A percentile compares a stretch with the other conserved stretches of the same genome.
Conservation (phyloP, 805 yeast genomes). For the Ogataea ganodermae region DNA sequence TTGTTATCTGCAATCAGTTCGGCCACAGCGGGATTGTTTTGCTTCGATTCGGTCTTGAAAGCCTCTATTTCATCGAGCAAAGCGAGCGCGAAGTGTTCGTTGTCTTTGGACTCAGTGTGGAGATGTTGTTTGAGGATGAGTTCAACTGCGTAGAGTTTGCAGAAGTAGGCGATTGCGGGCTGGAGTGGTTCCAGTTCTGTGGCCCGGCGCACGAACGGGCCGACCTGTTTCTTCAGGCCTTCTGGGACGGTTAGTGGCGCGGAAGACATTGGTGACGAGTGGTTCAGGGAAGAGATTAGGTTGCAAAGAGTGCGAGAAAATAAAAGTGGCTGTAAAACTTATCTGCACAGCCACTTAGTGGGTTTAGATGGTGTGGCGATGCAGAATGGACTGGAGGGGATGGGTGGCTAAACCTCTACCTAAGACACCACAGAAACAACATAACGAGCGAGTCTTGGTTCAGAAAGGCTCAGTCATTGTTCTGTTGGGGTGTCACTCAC, state of each 20-base stretch:
- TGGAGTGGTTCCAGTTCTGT: conserved; percentile 57
- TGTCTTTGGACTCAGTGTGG: conserved; percentile 57
- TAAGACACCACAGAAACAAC: no score
- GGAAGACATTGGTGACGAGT: conserved; percentile 4
- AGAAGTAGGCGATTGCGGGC: conserved; percentile 73
- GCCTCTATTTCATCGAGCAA: conserved; percentile 73
- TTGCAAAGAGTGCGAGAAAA: background rate
- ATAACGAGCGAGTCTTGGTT: no score
- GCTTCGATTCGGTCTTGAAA: conserved; percentile 43
- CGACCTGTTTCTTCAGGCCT: conserved; percentile 37
- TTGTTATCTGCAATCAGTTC: conserved; percentile 61
- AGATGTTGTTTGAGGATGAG: conserved; percentile 59
- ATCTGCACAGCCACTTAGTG: background rate
- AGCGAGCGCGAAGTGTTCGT: conserved; percentile 58
- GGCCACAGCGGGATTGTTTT: conserved; percentile 41
- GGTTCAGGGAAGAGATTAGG: conserved; percentile 9
- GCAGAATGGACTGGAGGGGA: no score
- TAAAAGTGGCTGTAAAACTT: background rate
- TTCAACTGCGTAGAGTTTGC: conserved; percentile 73
- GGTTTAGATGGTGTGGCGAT: no score
- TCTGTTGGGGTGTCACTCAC: no score
- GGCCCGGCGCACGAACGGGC: conserved; percentile 55
- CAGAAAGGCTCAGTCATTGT: no score
- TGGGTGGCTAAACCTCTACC: no score
- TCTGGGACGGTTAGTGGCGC: conserved; percentile 30